Conservation (phyloP, 1,284 basidiomycete species). For the Leccinum pachyderme region DNA sequence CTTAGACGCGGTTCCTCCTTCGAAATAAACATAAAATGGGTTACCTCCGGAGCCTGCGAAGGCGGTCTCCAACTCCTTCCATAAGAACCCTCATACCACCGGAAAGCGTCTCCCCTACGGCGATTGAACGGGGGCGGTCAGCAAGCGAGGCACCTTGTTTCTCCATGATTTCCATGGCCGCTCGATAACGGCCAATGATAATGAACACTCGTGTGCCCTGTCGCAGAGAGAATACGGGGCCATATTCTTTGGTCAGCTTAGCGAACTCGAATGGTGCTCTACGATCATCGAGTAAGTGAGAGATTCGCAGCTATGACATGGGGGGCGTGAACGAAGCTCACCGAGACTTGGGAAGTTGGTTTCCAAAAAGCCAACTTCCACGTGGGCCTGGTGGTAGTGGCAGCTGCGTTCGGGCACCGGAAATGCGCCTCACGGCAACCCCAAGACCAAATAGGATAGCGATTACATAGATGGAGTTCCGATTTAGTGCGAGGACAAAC, state of each 20-base stretch:
- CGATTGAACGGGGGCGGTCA: constrained; percentile 24
- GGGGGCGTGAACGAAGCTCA: neutral
- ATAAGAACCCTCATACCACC: constrained; percentile 15
- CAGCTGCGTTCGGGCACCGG: neutral
- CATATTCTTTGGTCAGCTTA: constrained; percentile 17
- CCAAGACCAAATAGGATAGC: constrained; percentile 5
- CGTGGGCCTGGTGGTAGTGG: constrained; percentile 17
- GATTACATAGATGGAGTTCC: neutral
- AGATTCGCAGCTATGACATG: neutral
- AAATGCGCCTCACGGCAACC: neutral
- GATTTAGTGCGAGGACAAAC: neutral
- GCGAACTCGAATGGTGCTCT: constrained; percentile 18
- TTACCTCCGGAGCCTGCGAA: constrained; percentile 17
- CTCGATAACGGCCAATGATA: constrained; percentile 16
- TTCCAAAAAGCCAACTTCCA: constrained; percentile 19
- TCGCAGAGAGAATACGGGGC: constrained; percentile 21
- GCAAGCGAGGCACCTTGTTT: constrained; percentile 22
- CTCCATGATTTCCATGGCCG: constrained; percentile 28
- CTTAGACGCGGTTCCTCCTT: neutral
- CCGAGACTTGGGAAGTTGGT: constrained; percentile 11
- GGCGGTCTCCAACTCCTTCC: constrained; percentile 5
- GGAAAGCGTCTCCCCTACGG: constrained; percentile 17
- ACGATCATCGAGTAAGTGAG: neutral
- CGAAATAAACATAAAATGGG: neutral
- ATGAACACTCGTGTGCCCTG: constrained; percentile 13